These are phyloP conservation scores for Kodamaea plutei DNA, from an alignment of 1,139 yeast genomes.

Conservation along the genomic window DNA sequence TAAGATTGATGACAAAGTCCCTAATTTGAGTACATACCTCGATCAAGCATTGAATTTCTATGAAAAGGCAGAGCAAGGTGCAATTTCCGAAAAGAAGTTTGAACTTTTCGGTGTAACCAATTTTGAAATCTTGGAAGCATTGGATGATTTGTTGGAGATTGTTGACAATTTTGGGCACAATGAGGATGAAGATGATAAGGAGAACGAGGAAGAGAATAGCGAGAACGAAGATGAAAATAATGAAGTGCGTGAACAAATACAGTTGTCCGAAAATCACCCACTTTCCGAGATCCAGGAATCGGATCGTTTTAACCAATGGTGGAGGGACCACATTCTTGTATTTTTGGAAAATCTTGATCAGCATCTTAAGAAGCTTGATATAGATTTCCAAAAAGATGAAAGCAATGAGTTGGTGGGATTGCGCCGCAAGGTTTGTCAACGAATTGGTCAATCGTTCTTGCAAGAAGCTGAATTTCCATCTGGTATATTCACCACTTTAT, in stretches of 20 bases:
- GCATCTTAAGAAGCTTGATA: slow-evolving; percentile 13
- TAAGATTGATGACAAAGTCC: slow-evolving; percentile 19
- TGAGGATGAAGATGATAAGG: slow-evolving; percentile 40
- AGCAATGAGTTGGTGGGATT: slow-evolving; percentile 15
- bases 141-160: slow-evolving; percentile 65
- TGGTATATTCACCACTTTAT: slow-evolving; percentile 49
- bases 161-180: slow-evolving; percentile 60
- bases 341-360: slow-evolving; percentile 37
- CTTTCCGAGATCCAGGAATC: slow-evolving; percentile 34
- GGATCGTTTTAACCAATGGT: slow-evolving; percentile 49
- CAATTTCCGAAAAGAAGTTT: slow-evolving; percentile 24
- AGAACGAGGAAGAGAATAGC: slow-evolving; percentile 32
- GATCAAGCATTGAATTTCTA: slow-evolving; percentile 41
- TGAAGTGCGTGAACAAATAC: slow-evolving; percentile 24
- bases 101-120: slow-evolving; percentile 34
- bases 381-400: slow-evolving; percentile 5
- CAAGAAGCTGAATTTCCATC: slow-evolving; percentile 63
- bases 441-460: slow-evolving; percentile 58
- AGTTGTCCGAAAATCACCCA: slow-evolving; percentile 51
- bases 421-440: slow-evolving; percentile 38
- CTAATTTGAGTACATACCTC: slow-evolving; percentile 33
- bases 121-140: slow-evolving; percentile 48
- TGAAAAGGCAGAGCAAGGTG: slow-evolving; percentile 40
- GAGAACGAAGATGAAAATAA: slow-evolving; percentile 27
- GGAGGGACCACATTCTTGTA: slow-evolving; percentile 49